Evolutionary conservation across 2,329 filamentous ascomycete genomes (phyloP).

Genomic region (Cephalotrichum gorgonifer): DNA sequence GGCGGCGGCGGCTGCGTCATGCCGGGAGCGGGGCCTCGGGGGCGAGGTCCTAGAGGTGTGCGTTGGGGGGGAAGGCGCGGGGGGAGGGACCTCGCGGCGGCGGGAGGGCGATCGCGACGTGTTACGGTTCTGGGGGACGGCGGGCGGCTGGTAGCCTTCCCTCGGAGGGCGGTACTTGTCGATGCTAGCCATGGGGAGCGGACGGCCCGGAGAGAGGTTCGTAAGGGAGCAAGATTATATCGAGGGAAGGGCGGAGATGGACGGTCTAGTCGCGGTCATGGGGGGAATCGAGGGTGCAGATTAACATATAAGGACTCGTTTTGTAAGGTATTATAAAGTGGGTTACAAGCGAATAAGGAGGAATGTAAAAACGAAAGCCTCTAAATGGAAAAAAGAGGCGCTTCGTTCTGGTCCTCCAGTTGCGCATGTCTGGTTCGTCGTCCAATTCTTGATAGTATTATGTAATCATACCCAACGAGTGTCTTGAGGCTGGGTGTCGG

Average conservation of each 20-base stretch:
- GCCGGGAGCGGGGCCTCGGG: conserved; percentile 34
- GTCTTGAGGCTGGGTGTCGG: not conserved
- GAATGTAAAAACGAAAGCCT: not conserved
- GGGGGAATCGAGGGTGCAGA: not conserved
- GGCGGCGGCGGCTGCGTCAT: too few relatives aligned
- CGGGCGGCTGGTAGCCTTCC: conserved; percentile 47
- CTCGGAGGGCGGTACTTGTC: conserved; percentile 47
- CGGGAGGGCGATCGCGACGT: conserved; percentile 39
- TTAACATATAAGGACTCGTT: not conserved
- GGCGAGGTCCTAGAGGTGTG: conserved; percentile 45
- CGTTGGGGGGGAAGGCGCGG: conserved; percentile 50
- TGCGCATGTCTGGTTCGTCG: not conserved
- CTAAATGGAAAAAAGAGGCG: too few relatives aligned
- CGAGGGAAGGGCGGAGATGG: not conserved
- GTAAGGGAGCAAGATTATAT: not conserved
- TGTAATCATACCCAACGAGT: not conserved
- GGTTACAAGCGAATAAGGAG: not conserved
- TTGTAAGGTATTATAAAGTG: not conserved
- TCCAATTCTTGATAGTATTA: not conserved
- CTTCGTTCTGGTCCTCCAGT: too few relatives aligned
- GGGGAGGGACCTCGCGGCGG: conserved; percentile 47
- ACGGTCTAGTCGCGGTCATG: not conserved
- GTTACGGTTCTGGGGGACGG: conserved; percentile 29
- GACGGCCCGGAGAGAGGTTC: not conserved
- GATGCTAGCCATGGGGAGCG: conserved; percentile 42